Conservation (phyloP, 2,329 filamentous ascomycete genomes). For the Fonsecaea monophora region DNA sequence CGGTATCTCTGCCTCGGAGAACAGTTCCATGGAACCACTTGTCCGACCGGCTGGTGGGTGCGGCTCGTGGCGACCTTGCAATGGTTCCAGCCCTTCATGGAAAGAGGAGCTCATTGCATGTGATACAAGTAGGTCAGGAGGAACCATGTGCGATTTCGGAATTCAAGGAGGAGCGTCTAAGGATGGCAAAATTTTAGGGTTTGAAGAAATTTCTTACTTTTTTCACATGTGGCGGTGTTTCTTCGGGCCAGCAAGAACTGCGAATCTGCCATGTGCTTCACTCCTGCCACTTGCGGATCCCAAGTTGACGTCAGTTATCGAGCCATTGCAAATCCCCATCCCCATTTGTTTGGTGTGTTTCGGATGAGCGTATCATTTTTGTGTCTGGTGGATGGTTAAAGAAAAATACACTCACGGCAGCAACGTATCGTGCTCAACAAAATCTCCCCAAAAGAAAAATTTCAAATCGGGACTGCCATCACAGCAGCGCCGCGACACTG, state of each 20-base stretch:
- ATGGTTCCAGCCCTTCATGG: background rate
- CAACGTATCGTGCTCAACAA: background rate
- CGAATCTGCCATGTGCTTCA: background rate
- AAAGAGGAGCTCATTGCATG: background rate
- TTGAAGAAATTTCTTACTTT: slow-evolving; percentile 1
- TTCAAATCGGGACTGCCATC: background rate
- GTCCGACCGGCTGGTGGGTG: background rate
- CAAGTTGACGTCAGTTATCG: slow-evolving; percentile 8
- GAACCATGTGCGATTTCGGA: slow-evolving; percentile 12
- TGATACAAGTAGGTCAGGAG: background rate
- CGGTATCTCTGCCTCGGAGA: background rate
- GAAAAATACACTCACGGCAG: background rate
- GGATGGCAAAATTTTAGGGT: background rate
- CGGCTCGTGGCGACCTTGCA: background rate
- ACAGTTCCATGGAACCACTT: background rate
- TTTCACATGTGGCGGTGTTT: slow-evolving; percentile 17
- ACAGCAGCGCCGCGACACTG: background rate
- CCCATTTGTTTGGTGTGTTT: background rate
- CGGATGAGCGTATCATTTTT: background rate
- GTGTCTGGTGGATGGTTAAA: background rate
- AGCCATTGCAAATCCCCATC: background rate
- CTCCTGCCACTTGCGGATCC: background rate
- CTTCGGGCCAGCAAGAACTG: slow-evolving; percentile 2
- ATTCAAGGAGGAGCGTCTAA: background rate
- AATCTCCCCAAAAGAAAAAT: background rate